Base-by-base conservation (phyloP, 2,329 filamentous ascomycete genomes). In the Colletotrichum brevisporum region DNA sequence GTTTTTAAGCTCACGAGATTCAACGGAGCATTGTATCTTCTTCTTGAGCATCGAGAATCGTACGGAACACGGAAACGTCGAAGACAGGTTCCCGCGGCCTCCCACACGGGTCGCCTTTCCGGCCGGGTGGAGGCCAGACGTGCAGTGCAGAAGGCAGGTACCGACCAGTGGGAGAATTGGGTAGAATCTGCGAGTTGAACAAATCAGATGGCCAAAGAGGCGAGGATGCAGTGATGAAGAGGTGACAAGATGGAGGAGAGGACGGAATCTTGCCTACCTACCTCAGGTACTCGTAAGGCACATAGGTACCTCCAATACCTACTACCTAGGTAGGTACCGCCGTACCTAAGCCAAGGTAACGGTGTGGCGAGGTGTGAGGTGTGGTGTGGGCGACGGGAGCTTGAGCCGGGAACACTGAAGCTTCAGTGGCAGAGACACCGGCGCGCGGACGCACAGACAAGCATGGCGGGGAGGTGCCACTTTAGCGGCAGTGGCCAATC, bases 401-500 rank as follows among this genome's bases (percentile, higher is more conserved):
- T 67, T 63, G 39, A 47, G 60, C 60, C 41, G 58, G 41, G 48
- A 36, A 36, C 31, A 36, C 8, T 36, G 31, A 68, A 68, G 60
- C 65, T 64, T 53, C 36, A 57, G 26, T 21, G 36, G 63, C 41
- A 21, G 41, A 54, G 58, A 50, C 10, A n/a, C 36, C 56, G 18
- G 15, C 15, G 13, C 41, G 16, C 36, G 0, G 60, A 26, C 31
- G 61, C 53, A 68, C 65, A 58, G 39, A 65, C 59, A 18, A 24
- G 12, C n/a, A 51, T 5, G 8, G 27, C 43, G 53, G 48, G 21
- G 41, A 3, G 31, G 31, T 36, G 8, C 4, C 2, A 10, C 9
- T 4, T 5, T 2, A 2, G 43, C 41, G 15, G 16, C 21, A 53
- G 9, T 36, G 61, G 57, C 76, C 69, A 77, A 77, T 77, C 65